Evolutionary conservation across 768 basidiomycete genomes (phyloP).

Genomic region (Mrakia hoshinonis): DNA sequence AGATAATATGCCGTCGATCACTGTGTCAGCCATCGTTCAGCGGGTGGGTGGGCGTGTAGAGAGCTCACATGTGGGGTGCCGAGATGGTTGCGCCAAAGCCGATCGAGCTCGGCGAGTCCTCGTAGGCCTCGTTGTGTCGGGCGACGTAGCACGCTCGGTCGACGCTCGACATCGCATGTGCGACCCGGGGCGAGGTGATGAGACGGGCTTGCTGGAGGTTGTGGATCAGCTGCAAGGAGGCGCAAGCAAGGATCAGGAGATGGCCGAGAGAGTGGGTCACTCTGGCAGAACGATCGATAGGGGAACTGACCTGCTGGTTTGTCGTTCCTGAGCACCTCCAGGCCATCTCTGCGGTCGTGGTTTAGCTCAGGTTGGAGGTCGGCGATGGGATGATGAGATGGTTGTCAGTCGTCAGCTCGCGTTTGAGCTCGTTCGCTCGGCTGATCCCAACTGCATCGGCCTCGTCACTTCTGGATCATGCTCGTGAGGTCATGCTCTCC

Average conservation of each 20-base stretch:
- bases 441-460: no score
- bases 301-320: slow-evolving; percentile 49
- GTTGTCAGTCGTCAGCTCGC: no score
- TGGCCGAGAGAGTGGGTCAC: not conserved
- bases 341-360: slow-evolving; percentile 51
- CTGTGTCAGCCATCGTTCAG: not conserved
- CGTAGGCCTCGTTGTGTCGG: slow-evolving; percentile 51
- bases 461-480: no score
- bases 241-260: not conserved
- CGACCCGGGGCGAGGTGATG: not conserved
- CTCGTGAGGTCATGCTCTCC: no score
- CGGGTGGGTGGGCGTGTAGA: not conserved
- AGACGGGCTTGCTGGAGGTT: not conserved
- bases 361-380: no score
- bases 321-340: slow-evolving; percentile 66
- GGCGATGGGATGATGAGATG: no score
- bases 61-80: slow-evolving; percentile 83
- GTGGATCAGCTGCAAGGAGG: not conserved
- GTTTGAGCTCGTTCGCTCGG: no score
- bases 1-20: not conserved
- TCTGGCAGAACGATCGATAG: not conserved
- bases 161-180: slow-evolving; percentile 59
- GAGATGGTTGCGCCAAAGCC: slow-evolving; percentile 85
- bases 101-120: slow-evolving; percentile 74
- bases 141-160: slow-evolving; percentile 64